phyloP scores from a whole-genome alignment of 202 grass and related monocot species.

The Schoenoplectus triqueter region DNA sequence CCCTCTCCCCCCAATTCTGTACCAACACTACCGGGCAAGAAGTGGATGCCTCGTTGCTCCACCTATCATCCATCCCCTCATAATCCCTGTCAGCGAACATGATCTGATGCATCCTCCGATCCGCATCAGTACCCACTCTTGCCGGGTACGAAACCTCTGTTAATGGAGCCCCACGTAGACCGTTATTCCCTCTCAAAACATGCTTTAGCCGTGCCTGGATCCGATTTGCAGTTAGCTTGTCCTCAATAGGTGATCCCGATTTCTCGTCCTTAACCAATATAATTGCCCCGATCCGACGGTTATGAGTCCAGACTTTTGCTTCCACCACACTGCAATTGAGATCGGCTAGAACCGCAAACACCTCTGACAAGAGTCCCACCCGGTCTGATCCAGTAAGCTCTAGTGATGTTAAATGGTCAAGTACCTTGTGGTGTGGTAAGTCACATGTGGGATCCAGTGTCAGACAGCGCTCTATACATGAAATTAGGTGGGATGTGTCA shows the following conservation, averaged over 20 bases:
- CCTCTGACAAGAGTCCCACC: slow-evolving; percentile 86
- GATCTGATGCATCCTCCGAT: slow-evolving; percentile 88
- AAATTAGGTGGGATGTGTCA: slow-evolving; percentile 51
- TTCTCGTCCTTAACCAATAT: slow-evolving; percentile 64
- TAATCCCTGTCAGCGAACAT: slow-evolving; percentile 68
- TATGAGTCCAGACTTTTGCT: slow-evolving; percentile 87
- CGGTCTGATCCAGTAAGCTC: slow-evolving; percentile 85
- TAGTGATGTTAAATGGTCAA: slow-evolving; percentile 45
- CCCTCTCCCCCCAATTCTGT: slow-evolving; percentile 65
- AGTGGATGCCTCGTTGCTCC: slow-evolving; percentile 12
- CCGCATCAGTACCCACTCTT: slow-evolving; percentile 39
- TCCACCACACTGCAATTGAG: slow-evolving; percentile 56
- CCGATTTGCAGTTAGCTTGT: slow-evolving; percentile 47
- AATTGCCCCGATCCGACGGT: slow-evolving; percentile 62
- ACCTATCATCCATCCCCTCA: slow-evolving; percentile 32
- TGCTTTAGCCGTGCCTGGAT: slow-evolving; percentile 64
- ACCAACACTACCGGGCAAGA: slow-evolving; percentile 55
- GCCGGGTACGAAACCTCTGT: slow-evolving; percentile 40
- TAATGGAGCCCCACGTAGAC: slow-evolving; percentile 42
- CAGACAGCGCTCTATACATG: slow-evolving; percentile 60
- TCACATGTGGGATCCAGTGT: slow-evolving; percentile 10
- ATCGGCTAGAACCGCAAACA: slow-evolving; percentile 88
- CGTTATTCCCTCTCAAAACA: slow-evolving; percentile 53
- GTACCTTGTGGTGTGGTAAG: background rate
- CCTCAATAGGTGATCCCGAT: slow-evolving; percentile 51